phyloP scores from a whole-genome alignment of 345 rosid genomes.

The Gossypium herbaceum region DNA sequence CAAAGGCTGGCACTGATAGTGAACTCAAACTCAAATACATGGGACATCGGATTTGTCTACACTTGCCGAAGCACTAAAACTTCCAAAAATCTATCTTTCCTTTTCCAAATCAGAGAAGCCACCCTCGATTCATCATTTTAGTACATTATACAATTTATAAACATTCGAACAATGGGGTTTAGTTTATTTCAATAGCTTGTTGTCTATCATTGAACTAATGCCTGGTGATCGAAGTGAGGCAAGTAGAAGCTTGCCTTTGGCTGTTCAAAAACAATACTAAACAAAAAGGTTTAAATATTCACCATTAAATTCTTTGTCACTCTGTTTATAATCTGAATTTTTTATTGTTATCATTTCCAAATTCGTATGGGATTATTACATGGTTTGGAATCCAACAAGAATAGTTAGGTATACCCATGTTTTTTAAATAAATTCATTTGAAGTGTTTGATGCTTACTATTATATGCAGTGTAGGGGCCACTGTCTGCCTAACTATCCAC shows the following conservation, averaged over 20 bases:
- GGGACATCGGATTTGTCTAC: constrained; percentile 31
- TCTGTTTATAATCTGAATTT: no score
- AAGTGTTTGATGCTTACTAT: background rate
- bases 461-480: background rate
- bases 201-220: background rate
- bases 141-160: background rate
- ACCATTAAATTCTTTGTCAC: no score
- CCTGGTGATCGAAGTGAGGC: background rate
- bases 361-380: no score
- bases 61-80: constrained; percentile 45
- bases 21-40: constrained; percentile 22
- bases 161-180: background rate
- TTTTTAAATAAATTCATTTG: background rate
- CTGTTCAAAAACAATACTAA: no score
- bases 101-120: constrained; percentile 14
- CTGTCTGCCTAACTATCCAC: constrained; percentile 2
- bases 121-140: background rate
- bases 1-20: constrained; percentile 30
- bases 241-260: background rate
- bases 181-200: no score
- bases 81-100: background rate
- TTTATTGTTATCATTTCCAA: no score
- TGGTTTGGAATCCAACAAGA: background rate
- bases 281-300: no score
- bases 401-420: constrained; percentile 16